Percentiles rank a stretch among this genome's conserved stretches.
These are phyloP conservation scores for Elaeis guineensis DNA, from an alignment of 176 grass and related monocot species.

Conservation along the genomic window DNA sequence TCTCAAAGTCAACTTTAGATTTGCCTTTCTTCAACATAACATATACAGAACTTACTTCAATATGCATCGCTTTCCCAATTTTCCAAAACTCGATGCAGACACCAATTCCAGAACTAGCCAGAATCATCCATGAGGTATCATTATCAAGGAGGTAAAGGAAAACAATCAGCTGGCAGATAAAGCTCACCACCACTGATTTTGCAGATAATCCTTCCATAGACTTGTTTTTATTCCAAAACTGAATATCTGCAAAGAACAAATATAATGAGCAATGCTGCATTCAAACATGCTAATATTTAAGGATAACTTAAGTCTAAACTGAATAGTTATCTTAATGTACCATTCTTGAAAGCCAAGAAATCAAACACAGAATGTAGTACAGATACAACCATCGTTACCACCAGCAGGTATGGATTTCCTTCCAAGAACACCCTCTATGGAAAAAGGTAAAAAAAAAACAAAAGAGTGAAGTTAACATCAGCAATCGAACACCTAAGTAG, in stretches of 20 bases:
- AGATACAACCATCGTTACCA: conserved; percentile 79
- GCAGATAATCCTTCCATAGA: conserved; percentile 98
- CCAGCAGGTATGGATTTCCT: conserved; percentile 89
- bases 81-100: conserved; percentile 99
- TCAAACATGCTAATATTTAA: background rate
- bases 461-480: background rate
- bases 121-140: conserved; percentile 99
- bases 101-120: conserved; percentile 86
- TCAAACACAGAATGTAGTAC: conserved; percentile 93
- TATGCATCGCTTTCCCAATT: conserved; percentile 98
- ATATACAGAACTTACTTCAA: conserved; percentile 54
- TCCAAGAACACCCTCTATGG: conserved; percentile 94
- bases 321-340: conserved; percentile 30
- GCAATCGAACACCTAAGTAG: conserved; percentile 8
- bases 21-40: background rate
- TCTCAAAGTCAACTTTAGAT: too few relatives aligned
- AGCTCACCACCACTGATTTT: conserved; percentile 97
- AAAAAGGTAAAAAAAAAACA: background rate
- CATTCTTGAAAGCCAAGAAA: conserved; percentile 99
- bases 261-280: too few relatives aligned
- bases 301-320: conserved; percentile 3
- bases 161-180: conserved; percentile 81
- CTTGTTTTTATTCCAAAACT: conserved; percentile 99
- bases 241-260: conserved; percentile 62
- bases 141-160: conserved; percentile 97